A percentile compares a stretch with the other conserved stretches of the same genome.
Evolutionary conservation across 495 filamentous ascomycete species (phyloP).

Genomic region (Xylaria grammica): DNA sequence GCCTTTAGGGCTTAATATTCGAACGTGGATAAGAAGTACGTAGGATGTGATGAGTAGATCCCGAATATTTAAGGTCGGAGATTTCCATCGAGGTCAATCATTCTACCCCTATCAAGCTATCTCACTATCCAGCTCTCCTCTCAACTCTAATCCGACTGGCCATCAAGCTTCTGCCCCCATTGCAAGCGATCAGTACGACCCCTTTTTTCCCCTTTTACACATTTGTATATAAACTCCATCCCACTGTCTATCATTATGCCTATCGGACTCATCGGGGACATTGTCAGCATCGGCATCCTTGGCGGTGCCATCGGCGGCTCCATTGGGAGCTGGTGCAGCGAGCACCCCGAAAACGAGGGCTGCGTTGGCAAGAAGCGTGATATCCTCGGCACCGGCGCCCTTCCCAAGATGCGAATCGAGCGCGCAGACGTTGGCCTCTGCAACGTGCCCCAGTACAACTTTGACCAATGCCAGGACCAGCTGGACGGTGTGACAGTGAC

Average conservation of each 20-base stretch:
- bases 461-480: slow-evolving; percentile 22
- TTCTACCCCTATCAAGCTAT: too few relatives aligned
- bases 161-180: neutral
- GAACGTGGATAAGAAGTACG: neutral
- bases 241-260: neutral
- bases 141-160: too few relatives aligned
- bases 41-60: neutral
- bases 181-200: neutral
- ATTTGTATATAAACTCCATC: neutral
- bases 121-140: neutral
- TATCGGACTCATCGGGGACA: neutral
- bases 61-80: neutral
- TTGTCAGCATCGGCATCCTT: neutral
- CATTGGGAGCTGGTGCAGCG: neutral
- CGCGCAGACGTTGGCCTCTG: slow-evolving; percentile 23
- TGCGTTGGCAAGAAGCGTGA: slow-evolving; percentile 16
- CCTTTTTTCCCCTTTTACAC: neutral
- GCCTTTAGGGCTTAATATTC: neutral
- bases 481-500: slow-evolving; percentile 9
- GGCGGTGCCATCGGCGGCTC: neutral
- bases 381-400: neutral
- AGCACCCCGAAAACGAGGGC: neutral
- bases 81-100: neutral
- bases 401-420: neutral
- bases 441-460: slow-evolving; percentile 27